These are phyloP conservation scores for Pleurotus djamor DNA, from an alignment of 768 basidiomycete species.

Conservation along the genomic window DNA sequence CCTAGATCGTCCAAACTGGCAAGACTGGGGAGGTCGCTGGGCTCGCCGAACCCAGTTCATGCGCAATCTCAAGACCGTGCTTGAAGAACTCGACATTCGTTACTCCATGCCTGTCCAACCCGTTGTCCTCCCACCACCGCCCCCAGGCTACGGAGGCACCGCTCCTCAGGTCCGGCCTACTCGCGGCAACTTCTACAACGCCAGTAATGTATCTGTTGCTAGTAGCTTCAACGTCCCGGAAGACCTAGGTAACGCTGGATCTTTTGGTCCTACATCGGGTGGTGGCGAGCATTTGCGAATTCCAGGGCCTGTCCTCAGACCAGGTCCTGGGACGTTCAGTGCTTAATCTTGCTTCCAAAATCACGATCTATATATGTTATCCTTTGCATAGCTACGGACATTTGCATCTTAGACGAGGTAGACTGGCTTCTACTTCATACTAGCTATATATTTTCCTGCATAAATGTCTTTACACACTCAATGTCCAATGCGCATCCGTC, in stretches of 20 bases:
- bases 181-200: neutral
- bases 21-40: slow-evolving; percentile 86
- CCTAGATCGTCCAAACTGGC: slow-evolving; percentile 78
- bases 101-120: slow-evolving; percentile 78
- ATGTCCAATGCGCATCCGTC: neutral
- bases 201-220: neutral
- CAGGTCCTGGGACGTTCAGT: slow-evolving; percentile 1
- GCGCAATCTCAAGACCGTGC: slow-evolving; percentile 64
- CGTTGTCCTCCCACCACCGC: slow-evolving; percentile 43
- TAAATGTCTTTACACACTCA: slow-evolving; percentile 1
- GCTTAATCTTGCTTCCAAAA: neutral
- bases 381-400: neutral
- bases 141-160: neutral
- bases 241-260: slow-evolving; percentile 13
- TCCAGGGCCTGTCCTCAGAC: neutral
- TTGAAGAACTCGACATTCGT: slow-evolving; percentile 73
- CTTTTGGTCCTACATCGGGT: slow-evolving; percentile 7
- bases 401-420: neutral
- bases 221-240: neutral
- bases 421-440: neutral
- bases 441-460: neutral
- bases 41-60: slow-evolving; percentile 72
- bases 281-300: neutral
- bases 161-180: neutral
- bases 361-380: neutral